These are phyloP conservation scores for Odontarrhena argentea DNA, from an alignment of 345 rosid species.

Conservation along the genomic window DNA sequence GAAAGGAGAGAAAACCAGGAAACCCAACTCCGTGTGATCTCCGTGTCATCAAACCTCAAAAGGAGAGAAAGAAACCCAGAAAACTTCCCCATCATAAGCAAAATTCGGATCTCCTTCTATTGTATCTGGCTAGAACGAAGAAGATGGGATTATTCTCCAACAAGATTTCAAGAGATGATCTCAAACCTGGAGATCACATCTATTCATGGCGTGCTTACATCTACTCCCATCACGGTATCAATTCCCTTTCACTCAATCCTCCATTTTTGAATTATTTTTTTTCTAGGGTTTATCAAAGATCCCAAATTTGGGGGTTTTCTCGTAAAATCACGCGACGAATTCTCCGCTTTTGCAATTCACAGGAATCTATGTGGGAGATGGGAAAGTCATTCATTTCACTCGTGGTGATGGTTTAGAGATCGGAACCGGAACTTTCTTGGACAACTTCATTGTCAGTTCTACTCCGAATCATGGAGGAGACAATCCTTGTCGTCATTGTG, in stretches of 20 bases:
- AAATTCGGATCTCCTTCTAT: no score
- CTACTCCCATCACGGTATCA: constrained; percentile 75
- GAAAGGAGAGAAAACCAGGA: no score
- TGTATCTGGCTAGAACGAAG: not conserved
- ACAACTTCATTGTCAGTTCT: constrained; percentile 57
- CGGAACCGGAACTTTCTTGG: constrained; percentile 72
- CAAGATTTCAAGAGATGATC: constrained; percentile 51
- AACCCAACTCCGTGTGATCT: no score
- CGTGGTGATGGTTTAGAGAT: constrained; percentile 67
- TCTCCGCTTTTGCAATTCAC: not conserved
- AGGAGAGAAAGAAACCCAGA: no score
- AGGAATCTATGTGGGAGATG: constrained; percentile 81
- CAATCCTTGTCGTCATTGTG: constrained; percentile 60
- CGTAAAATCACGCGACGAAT: not conserved
- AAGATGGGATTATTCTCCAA: constrained; percentile 67
- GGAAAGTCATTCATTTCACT: constrained; percentile 79
- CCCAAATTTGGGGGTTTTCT: not conserved
- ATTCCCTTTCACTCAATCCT: no score
- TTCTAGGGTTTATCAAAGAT: not conserved
- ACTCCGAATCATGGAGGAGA: constrained; percentile 45
- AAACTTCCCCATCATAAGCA: no score
- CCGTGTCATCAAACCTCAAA: no score
- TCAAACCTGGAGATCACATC: constrained; percentile 77
- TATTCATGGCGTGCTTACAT: constrained; percentile 81
- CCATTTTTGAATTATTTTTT: not conserved